These are phyloP conservation scores for Carex pumila DNA, from an alignment of 176 grass and related monocot genomes.

Conservation along the genomic window DNA sequence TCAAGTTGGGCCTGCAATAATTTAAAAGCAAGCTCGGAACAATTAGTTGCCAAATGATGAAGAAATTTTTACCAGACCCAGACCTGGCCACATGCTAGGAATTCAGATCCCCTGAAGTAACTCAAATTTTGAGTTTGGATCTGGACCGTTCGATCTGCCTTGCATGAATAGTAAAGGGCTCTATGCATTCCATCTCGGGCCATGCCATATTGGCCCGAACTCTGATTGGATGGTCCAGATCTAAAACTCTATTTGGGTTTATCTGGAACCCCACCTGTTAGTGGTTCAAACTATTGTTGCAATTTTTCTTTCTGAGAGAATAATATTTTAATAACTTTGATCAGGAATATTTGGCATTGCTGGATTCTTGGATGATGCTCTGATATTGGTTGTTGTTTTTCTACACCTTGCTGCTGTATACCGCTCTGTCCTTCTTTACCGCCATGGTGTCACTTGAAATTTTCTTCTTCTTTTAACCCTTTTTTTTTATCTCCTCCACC, in stretches of 20 bases:
- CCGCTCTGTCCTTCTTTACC: slow-evolving; percentile 78
- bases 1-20: not conserved
- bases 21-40: not conserved
- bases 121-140: too few species aligned
- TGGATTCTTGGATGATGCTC: slow-evolving; percentile 66
- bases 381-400: slow-evolving; percentile 75
- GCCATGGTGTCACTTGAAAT: slow-evolving; percentile 49
- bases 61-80: not conserved
- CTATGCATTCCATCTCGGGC: too few species aligned
- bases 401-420: slow-evolving; percentile 81
- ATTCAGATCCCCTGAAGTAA: not conserved
- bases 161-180: too few species aligned
- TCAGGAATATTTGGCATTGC: slow-evolving; percentile 64
- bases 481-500: not conserved
- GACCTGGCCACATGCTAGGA: not conserved
- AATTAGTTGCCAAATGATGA: not conserved
- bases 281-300: not conserved
- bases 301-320: not conserved
- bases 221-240: too few species aligned
- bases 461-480: not conserved
- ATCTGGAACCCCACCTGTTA: not conserved
- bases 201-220: too few species aligned
- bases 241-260: too few species aligned
- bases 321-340: not conserved
- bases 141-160: too few species aligned